Evolutionary conservation across 2,329 filamentous ascomycete species (phyloP), one percentile per base, ranked within the genome.

Genomic region (Pseudocercospora ulei): DNA sequence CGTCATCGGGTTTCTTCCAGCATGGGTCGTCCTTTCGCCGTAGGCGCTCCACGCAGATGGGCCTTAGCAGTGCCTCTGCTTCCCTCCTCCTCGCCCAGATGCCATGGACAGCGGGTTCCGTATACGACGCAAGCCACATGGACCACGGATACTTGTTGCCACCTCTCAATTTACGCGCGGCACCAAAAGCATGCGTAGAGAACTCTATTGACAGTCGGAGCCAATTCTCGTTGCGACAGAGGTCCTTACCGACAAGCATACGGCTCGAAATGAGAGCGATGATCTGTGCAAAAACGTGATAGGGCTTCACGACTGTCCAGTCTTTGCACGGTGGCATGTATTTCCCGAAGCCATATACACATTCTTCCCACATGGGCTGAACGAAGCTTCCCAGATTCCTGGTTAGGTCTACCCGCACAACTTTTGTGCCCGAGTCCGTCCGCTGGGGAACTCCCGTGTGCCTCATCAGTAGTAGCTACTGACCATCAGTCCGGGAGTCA

Each of bases 401-500:
- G 9, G 41, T 44, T 22, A 44, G 29, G 16, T 44, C 41, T 3
- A 44, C 37, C 2, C 41, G 30, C 3, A 44, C 41, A 7, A 44
- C 41, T 13, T 40, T 44, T 7, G 41, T 44, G 7, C 41, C 41
- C n/a, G 41, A 44, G 17, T 44, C 41, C 2, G 41, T 44, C 22
- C 41, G 37, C 24, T 40, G 37, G 3, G 41, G 41, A 2, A 44
- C 41, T n/a, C 41, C 41, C 5, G 41, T 44, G 7, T 44, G 40
- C 18, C 24, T 39, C 41, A 44, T 44, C 22, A 44, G 16, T 2
- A 44, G 27, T 12, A 44, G 18, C 18, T 26, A 11, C 24, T 5
- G 24, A n/a, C n/a, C n/a, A 26, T 26, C 24, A 26, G 24, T 11
- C 4, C n/a, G 5, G 24, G 12, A n/a, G n/a, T n/a, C n/a, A n/a